Evolutionary conservation across 768 basidiomycete genomes (phyloP).

Genomic region (Phylloporus rhodoxanthus): DNA sequence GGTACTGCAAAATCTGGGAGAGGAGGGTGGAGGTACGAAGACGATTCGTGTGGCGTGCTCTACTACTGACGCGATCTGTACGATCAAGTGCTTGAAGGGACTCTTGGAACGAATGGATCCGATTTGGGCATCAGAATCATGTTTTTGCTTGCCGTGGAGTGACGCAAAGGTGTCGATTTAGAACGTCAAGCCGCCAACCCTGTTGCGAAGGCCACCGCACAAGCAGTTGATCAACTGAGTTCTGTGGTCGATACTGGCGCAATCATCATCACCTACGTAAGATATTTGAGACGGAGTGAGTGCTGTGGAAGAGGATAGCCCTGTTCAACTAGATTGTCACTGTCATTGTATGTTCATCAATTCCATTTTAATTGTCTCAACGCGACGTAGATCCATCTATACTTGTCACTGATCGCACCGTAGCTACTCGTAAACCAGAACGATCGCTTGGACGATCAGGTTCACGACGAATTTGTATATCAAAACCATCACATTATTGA

Average conservation of each 20-base stretch:
- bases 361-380: background rate
- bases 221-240: background rate
- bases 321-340: background rate
- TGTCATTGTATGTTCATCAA: background rate
- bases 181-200: no score
- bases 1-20: background rate
- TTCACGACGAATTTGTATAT: no score
- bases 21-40: background rate
- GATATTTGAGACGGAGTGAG: background rate
- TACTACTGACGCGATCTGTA: background rate
- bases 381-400: background rate
- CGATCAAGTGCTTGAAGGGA: background rate
- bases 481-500: no score
- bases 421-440: background rate
- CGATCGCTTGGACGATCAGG: background rate
- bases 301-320: no score
- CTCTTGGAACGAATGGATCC: background rate
- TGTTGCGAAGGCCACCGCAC: no score
- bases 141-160: background rate
- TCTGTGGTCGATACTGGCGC: background rate
- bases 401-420: background rate
- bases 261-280: background rate
- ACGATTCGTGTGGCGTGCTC: background rate
- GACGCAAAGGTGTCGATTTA: background rate
- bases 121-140: background rate